Base-by-base conservation (phyloP, 305 asterid species). In the Fraxinus latifolia region DNA sequence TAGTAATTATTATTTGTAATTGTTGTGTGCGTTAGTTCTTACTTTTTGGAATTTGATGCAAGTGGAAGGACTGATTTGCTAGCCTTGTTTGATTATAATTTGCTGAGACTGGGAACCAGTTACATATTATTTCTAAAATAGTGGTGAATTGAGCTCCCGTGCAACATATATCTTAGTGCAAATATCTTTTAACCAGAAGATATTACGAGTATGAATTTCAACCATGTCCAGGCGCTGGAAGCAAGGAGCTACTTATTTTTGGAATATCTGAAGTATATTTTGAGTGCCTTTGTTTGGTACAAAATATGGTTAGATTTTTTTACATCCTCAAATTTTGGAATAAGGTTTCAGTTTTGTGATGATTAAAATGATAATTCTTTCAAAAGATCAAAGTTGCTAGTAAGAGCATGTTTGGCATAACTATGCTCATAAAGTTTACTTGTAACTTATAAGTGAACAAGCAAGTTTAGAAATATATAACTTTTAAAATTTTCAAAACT, bases 31-130 rank as follows among this genome's bases (percentile, higher is more conserved):
- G 23, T 15, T 29, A 21, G 39, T 17, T 79, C 32, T 37, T 77
- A 33, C 47, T 42, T 70, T 58, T 78, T 60, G 19, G 21, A 19
- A 29, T 74, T 60, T 55, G 47, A 75, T 60, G 77, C 82, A 73
- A 78, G 84, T 47, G 36, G 55, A 79, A 79, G 32, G 60, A 29
- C 31, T 74, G 33, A 8, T 37, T 82, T 79, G 23, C 53, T 60
- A 47, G 68, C 15, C 27, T 7, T 17, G 27, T 19, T 5, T 75
- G 58, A 76, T 58, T 23, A 29, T 55, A 33, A 7, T 68, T 67
- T 85, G 73, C 79, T 79, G 74, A 39, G 33, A 4, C 11, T 53
- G 76, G 70, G 70, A 60, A 42, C 65, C 31, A 60, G 60, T 76
- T 74, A 58, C 27, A 27, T 36, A 67, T 76, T 27, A 67, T 36